Base-by-base conservation (phyloP, 1,284 basidiomycete genomes). In the Marasmius tenuissimus region DNA sequence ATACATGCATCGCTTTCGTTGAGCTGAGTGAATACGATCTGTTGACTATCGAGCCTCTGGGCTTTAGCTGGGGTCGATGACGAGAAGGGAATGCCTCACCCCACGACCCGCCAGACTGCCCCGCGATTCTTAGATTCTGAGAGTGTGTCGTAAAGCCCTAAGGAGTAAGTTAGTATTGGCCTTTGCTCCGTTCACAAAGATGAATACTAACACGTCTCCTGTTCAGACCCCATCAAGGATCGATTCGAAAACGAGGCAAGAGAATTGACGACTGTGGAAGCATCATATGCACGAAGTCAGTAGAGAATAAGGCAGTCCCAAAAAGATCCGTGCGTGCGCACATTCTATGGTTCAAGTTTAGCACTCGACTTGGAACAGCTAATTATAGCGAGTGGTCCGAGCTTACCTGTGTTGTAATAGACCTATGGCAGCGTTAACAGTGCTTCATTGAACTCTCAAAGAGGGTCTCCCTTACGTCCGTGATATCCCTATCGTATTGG, bases 401-500 rank as follows among this genome's bases (percentile, higher is more conserved):
- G 67, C 73, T 60, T 61, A 79, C 79, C 77, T 12, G 81, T 83
- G 71, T 88, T 88, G 66, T 84, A 88, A 68, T 83, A 83, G 4
- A 86, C 67, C 82, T 83, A 33, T 37, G n/a, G 10, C 38, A 14
- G 16, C 42, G 16, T 51, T 38, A 58, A 34, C 16, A 45, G 10
- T 34, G 12, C 22, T 22, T 5, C 3, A n/a, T 5, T 22, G 51
- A 27, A n/a, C 45, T 9, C 33, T 14, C 45, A 22, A 38, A 37
- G 49, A 12, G 18, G 35, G n/a, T 12, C 27, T 16, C 37, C 70
- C 77, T 67, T 64, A 82, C 78, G 68, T 87, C 85, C 3, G 86
- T 88, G n/a, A 87, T 67, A 67, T 86, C 85, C 49, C 86, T 78
- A 65, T 88, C 83, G 71, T 88, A 89, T 67, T 88, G 77, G 11